Conservation (phyloP, 352 stramenopile species). For the Globisporangium splendens region DNA sequence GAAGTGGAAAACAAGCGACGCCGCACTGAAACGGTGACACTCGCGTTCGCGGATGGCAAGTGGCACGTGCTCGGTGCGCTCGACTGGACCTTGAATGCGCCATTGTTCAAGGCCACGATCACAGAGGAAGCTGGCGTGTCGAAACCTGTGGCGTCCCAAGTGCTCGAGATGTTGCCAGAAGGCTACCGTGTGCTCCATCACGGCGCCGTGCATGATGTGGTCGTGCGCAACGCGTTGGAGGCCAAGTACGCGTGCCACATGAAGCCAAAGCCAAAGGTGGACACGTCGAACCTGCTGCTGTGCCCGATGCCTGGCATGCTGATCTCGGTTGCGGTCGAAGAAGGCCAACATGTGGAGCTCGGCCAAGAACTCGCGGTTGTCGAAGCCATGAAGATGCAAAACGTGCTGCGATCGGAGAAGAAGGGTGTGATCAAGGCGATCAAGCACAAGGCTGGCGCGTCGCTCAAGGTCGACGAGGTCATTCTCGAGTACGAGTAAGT, state of each 20-base stretch:
- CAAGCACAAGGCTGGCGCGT: constrained; percentile 73
- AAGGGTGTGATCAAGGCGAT: constrained; percentile 86
- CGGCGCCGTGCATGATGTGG: constrained; percentile 85
- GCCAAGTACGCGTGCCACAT: constrained; percentile 87
- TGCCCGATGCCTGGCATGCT: constrained; percentile 96
- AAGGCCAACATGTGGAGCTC: constrained; percentile 91
- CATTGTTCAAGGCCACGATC: constrained; percentile 51
- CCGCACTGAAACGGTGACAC: constrained; percentile 24
- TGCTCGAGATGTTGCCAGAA: constrained; percentile 56
- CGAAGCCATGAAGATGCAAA: constrained; percentile 99
- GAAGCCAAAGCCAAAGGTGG: constrained; percentile 87
- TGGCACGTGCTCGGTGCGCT: constrained; percentile 55
- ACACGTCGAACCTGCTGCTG: constrained; percentile 89
- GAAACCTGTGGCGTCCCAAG: constrained; percentile 39
- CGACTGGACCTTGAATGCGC: constrained; percentile 58
- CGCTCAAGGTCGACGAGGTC: constrained; percentile 89
- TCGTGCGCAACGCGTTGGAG: constrained; percentile 88
- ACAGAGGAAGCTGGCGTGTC: constrained; percentile 27
- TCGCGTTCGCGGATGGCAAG: constrained; percentile 35
- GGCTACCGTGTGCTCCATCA: constrained; percentile 82
- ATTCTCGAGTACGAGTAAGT: constrained; percentile 90
- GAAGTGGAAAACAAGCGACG: constrained; percentile 36
- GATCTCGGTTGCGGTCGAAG: constrained; percentile 74
- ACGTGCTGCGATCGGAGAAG: constrained; percentile 91
- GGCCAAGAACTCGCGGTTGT: constrained; percentile 94